Conservation (phyloP, 208 protist genomes). For the Acanthamoeba triangularis region DNA sequence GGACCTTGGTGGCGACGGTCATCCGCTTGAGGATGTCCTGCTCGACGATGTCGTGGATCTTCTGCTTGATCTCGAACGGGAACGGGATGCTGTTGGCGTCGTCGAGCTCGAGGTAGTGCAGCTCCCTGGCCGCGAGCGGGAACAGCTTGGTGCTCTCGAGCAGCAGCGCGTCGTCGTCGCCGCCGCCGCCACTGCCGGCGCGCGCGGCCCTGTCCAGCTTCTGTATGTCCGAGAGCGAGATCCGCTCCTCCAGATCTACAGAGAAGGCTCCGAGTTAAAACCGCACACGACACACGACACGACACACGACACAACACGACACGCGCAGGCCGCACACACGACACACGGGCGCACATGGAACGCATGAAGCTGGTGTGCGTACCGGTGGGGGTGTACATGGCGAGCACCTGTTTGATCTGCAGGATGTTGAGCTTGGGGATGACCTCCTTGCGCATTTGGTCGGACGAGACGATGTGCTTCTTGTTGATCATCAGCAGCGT, state of each 20-base stretch:
- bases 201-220: not conserved
- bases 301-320: not conserved
- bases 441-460: conserved; percentile 55
- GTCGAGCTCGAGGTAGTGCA: conserved; percentile 76
- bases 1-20: conserved; percentile 32
- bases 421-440: conserved; percentile 53
- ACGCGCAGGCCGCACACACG: too few relatives aligned
- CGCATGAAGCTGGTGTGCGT: not conserved
- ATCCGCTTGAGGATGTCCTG: conserved; percentile 54
- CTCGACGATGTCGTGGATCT: conserved; percentile 59
- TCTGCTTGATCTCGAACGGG: conserved; percentile 68
- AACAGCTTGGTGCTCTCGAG: conserved; percentile 27
- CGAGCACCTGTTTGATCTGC: conserved; percentile 75
- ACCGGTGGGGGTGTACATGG: conserved; percentile 74
- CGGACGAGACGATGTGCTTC: conserved; percentile 64
- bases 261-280: not conserved
- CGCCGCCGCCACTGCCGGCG: not conserved
- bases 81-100: conserved; percentile 68
- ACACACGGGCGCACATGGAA: not conserved
- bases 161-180: conserved; percentile 37
- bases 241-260: conserved; percentile 22
- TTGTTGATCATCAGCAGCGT: conserved; percentile 68
- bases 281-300: not conserved
- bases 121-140: conserved; percentile 16
- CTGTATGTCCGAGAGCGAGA: conserved; percentile 47